These are phyloP conservation scores for Mycena floridula DNA, from an alignment of 768 basidiomycete genomes.

Conservation along the genomic window DNA sequence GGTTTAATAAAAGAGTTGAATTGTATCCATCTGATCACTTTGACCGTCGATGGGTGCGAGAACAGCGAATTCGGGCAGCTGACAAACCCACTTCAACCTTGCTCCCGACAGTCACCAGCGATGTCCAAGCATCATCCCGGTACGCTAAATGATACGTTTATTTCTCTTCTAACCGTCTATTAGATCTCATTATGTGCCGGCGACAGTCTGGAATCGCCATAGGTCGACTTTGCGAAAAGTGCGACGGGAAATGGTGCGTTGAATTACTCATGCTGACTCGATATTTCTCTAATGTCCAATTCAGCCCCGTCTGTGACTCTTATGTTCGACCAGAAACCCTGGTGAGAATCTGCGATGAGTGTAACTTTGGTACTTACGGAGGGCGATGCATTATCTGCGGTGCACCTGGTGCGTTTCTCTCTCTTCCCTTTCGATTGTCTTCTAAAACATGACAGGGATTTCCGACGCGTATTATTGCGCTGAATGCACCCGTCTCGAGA, in stretches of 20 bases:
- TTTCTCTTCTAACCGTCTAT: not conserved
- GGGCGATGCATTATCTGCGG: constrained; percentile 98
- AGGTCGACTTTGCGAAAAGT: constrained; percentile 97
- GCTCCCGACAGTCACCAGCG: no score
- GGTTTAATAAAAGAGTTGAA: no score
- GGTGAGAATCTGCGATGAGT: constrained; percentile 98
- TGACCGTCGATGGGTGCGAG: no score
- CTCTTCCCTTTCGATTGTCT: not conserved
- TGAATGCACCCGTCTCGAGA: constrained; percentile 93
- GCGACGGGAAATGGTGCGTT: constrained; percentile 96
- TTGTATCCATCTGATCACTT: no score
- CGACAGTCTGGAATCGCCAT: constrained; percentile 98
- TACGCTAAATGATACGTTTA: constrained; percentile 16
- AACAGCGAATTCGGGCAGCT: no score
- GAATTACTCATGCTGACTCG: not conserved
- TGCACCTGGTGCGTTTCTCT: constrained; percentile 66
- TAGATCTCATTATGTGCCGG: constrained; percentile 98
- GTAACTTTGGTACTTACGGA: constrained; percentile 97
- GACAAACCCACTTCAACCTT: no score
- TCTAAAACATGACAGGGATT: constrained; percentile 56
- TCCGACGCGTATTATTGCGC: constrained; percentile 99
- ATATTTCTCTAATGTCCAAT: not conserved
- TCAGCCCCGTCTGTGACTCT: constrained; percentile 95
- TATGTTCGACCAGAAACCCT: constrained; percentile 98
- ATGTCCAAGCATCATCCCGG: constrained; percentile 94